A percentile compares a stretch with the other conserved stretches of the same genome.
phyloP scores from a whole-genome alignment of 2,329 filamentous ascomycete genomes.

The Nigrograna mackinnonii region DNA sequence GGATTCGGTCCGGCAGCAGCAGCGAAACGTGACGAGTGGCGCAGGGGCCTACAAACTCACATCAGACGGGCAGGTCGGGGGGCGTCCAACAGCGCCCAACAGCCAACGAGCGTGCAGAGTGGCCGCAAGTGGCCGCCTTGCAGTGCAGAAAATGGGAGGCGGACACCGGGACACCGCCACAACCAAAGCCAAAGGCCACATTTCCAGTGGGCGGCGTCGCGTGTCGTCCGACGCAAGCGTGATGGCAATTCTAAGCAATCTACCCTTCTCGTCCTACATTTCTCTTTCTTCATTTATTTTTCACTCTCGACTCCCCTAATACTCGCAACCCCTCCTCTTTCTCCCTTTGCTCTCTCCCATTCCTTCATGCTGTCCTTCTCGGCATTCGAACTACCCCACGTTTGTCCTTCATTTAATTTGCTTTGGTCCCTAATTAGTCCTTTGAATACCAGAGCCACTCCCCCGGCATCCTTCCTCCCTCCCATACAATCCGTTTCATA shows the following conservation, averaged over 20 bases:
- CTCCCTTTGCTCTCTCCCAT: not conserved
- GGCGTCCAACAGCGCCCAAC: conserved; percentile 6
- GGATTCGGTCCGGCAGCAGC: not conserved
- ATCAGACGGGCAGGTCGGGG: not conserved
- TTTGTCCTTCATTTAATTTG: conserved; percentile 4
- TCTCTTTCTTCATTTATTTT: conserved; percentile 9
- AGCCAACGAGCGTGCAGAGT: conserved; percentile 11
- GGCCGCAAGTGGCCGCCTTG: not conserved
- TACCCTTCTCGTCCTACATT: not conserved
- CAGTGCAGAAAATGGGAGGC: not conserved
- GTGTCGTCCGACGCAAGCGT: conserved; percentile 34
- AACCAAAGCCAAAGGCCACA: conserved; percentile 28
- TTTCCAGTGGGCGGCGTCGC: conserved; percentile 27
- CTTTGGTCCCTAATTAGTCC: conserved; percentile 15
- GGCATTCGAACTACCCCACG: conserved; percentile 1
- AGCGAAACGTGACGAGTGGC: too few relatives aligned
- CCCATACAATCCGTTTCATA: conserved; percentile 24
- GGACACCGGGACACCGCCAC: conserved; percentile 18
- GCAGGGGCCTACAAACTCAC: not conserved
- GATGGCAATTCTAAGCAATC: conserved; percentile 33
- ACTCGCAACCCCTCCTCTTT: too few relatives aligned
- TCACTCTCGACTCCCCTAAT: too few relatives aligned
- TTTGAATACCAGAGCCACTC: conserved; percentile 14
- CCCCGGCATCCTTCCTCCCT: conserved; percentile 25
- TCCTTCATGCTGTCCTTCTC: conserved; percentile 2